These are phyloP conservation scores for Lasiodiplodia sp. DNA, from an alignment of 2,329 filamentous ascomycete genomes.

Conservation along the genomic window DNA sequence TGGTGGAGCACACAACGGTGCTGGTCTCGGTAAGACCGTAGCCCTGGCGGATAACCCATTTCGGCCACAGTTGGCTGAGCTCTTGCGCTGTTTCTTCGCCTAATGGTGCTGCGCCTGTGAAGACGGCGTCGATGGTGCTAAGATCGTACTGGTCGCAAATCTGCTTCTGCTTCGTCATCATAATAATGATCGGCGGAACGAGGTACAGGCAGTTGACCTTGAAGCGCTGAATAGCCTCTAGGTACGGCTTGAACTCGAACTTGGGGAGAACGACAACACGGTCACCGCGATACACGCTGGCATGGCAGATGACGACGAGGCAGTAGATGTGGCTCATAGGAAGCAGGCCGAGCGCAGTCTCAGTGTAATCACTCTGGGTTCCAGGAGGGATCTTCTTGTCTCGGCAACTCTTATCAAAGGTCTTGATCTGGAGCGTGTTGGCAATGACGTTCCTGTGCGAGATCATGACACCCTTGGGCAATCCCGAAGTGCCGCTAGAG, in stretches of 20 bases:
- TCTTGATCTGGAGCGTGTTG: slow-evolving; percentile 70
- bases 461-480: slow-evolving; percentile 88
- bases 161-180: slow-evolving; percentile 71
- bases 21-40: slow-evolving; percentile 82
- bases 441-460: slow-evolving; percentile 81
- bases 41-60: slow-evolving; percentile 72
- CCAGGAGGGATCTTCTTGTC: slow-evolving; percentile 51
- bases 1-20: slow-evolving; percentile 71
- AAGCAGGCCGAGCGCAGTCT: slow-evolving; percentile 71
- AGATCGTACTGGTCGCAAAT: slow-evolving; percentile 73
- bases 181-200: slow-evolving; percentile 84
- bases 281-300: slow-evolving; percentile 73
- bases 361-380: slow-evolving; percentile 54
- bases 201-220: slow-evolving; percentile 73
- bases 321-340: slow-evolving; percentile 86
- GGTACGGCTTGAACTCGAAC: slow-evolving; percentile 73
- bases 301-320: slow-evolving; percentile 73
- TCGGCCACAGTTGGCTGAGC: slow-evolving; percentile 67
- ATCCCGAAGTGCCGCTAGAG: slow-evolving; percentile 79
- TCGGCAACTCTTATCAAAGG: slow-evolving; percentile 57
- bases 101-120: slow-evolving; percentile 80
- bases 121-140: slow-evolving; percentile 69
- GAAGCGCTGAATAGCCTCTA: slow-evolving; percentile 71
- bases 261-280: slow-evolving; percentile 75
- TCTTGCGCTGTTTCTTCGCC: slow-evolving; percentile 75